Base-by-base conservation (phyloP, 495 filamentous ascomycete genomes). In the Aspergillus nidulans region DNA sequence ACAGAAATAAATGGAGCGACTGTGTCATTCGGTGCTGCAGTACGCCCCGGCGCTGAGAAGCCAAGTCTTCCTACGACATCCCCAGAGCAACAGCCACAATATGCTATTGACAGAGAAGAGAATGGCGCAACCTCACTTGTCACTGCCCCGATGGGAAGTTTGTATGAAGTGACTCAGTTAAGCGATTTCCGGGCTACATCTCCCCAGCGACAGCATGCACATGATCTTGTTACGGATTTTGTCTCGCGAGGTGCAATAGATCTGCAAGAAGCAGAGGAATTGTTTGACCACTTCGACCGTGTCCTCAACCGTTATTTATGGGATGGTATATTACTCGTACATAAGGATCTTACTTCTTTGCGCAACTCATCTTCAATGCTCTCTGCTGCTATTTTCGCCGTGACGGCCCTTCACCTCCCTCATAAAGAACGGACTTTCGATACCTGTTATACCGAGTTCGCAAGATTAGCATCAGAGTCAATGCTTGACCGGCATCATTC, bases 151-250 rank as follows among this genome's bases (percentile, higher is more conserved):
- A 83, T 84, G 79, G 75, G 78, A 10, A 82, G 77, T 58, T 59
- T 84, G 30, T 84, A 81, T 56, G 81, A 83, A 63, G 81, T 84
- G 36, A 84, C 81, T 4, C 80, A 80, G 55, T 58, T 84, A 44
- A 73, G 76, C 55, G 72, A 77, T 46, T 72, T 73, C 13, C 71
- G 68, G n/a, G 65, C 67, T 24, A 73, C 62, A 24, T 73, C 70
- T 0, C 70, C 69, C 3, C 65, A 63, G 32, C 62, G 70, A 18
- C 59, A 69, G 7, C 61, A 70, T 57, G 65, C 67, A 6, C 61
- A 69, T 6, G 70, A 77, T 23, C 56, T 77, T 46, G 75, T 73
- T 47, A 74, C 73, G n/a, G 79, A 82, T 62, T 76, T 82, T 60
- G 78, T 82, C 55, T 76, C 74, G 1, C 69, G 73, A 9, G 77